A percentile compares a stretch with the other conserved stretches of the same genome.
These are phyloP conservation scores for Nitzschia sp. DNA, from an alignment of 108 stramenopile species.

Conservation along the genomic window DNA sequence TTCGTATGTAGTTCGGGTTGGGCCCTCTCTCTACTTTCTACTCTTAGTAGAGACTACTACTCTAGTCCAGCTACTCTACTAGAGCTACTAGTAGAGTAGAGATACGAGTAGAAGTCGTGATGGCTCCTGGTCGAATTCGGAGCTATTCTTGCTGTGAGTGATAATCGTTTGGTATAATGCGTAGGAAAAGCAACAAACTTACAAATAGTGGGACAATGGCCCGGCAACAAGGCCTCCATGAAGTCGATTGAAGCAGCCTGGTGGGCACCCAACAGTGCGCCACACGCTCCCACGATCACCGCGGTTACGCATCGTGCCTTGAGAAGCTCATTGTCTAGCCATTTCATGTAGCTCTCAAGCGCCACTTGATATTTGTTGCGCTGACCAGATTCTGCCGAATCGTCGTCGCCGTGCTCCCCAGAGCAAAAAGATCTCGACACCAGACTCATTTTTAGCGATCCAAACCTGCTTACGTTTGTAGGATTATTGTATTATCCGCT, in stretches of 20 bases:
- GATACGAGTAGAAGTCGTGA: no score
- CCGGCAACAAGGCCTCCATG: slow-evolving; percentile 21
- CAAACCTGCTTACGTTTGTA: no score
- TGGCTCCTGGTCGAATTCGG: no score
- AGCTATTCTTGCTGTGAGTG: neutral
- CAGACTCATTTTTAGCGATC: slow-evolving; percentile 2
- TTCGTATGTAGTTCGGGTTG: no score
- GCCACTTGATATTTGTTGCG: neutral
- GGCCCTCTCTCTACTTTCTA: no score
- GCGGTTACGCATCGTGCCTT: slow-evolving; percentile 5
- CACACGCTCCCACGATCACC: slow-evolving; percentile 5
- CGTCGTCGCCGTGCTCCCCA: neutral
- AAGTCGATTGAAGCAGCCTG: neutral
- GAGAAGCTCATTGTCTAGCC: slow-evolving; percentile 8
- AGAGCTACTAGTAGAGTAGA: no score
- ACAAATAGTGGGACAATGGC: slow-evolving; percentile 10
- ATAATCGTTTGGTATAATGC: no score
- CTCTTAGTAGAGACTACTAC: no score
- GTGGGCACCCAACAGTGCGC: slow-evolving; percentile 8
- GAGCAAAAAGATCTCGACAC: neutral
- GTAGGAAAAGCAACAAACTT: neutral
- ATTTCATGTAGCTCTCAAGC: neutral
- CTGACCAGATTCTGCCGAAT: neutral
- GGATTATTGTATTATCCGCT: no score
- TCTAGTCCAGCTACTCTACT: no score